A percentile compares a stretch with the other conserved stretches of the same genome.
These are phyloP conservation scores for Sphagnurus paluster DNA, from an alignment of 1,284 basidiomycete genomes.

Conservation along the genomic window DNA sequence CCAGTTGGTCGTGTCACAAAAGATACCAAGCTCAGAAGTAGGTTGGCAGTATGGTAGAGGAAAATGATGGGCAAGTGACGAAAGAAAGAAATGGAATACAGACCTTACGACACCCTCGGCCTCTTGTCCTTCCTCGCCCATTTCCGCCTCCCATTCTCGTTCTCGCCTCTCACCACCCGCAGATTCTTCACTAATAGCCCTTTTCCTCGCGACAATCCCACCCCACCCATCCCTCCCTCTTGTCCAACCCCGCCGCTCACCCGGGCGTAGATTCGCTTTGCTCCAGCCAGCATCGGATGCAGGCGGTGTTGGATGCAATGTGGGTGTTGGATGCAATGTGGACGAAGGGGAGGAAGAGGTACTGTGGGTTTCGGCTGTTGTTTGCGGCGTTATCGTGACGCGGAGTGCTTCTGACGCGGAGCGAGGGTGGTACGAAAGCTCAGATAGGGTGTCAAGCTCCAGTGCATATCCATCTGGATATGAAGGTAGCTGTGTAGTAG, in stretches of 20 bases:
- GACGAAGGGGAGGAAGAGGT: not conserved
- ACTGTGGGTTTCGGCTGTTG: not conserved
- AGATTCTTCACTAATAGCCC: not conserved
- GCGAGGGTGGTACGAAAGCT: not conserved
- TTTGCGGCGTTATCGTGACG: not conserved
- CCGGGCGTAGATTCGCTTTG: slow-evolving; percentile 52
- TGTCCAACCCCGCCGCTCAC: slow-evolving; percentile 68
- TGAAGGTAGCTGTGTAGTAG: not conserved
- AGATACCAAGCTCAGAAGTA: not conserved
- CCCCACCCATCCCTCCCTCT: slow-evolving; percentile 74
- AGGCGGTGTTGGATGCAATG: slow-evolving; percentile 18
- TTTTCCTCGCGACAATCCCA: slow-evolving; percentile 37
- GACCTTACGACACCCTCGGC: slow-evolving; percentile 60
- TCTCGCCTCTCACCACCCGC: not conserved
- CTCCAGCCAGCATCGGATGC: slow-evolving; percentile 46
- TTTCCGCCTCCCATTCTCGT: slow-evolving; percentile 3
- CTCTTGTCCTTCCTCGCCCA: slow-evolving; percentile 9
- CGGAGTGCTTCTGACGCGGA: not conserved
- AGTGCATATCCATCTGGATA: not conserved
- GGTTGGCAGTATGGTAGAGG: slow-evolving; percentile 1
- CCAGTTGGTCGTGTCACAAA: not conserved
- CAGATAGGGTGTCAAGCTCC: not conserved
- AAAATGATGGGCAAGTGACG: not conserved
- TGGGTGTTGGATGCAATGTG: not conserved
- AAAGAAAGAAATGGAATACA: slow-evolving; percentile 28